A percentile compares a stretch with the other conserved stretches of the same genome.
Conservation (phyloP, 129 eudicot species). For the Cynara cardunculus region DNA sequence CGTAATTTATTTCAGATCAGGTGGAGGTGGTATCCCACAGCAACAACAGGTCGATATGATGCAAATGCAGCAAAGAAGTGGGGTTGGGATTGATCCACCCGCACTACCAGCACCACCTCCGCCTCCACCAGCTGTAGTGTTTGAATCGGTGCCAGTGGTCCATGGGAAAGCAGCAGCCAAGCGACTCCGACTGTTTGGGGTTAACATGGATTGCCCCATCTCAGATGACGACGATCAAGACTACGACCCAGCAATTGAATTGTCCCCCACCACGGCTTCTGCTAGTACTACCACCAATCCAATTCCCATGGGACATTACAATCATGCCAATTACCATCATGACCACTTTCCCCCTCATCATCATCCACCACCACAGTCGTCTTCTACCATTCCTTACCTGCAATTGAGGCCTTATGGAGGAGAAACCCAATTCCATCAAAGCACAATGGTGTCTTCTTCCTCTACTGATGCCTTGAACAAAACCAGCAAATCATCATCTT, state of each 20-base stretch:
- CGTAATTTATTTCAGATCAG: constrained; percentile 50
- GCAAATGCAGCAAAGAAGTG: constrained; percentile 34
- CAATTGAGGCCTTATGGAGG: constrained; percentile 47
- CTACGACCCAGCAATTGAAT: constrained; percentile 27
- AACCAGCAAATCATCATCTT: constrained; percentile 28
- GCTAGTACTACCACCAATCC: background rate
- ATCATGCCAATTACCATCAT: constrained; percentile 16
- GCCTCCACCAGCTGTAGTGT: constrained; percentile 36
- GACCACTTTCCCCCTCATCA: background rate
- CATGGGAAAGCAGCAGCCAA: constrained; percentile 90
- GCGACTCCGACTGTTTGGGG: constrained; percentile 81
- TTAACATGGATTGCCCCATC: constrained; percentile 91
- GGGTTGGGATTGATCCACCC: constrained; percentile 26
- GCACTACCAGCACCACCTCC: background rate
- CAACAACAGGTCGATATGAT: constrained; percentile 35
- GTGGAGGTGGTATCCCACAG: constrained; percentile 26
- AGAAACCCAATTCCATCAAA: constrained; percentile 20
- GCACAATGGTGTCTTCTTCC: constrained; percentile 22
- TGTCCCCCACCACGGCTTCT: constrained; percentile 32
- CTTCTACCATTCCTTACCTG: constrained; percentile 48
- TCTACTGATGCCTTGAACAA: constrained; percentile 25
- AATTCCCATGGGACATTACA: constrained; percentile 2
- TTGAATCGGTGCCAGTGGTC: constrained; percentile 92
- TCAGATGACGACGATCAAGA: constrained; percentile 46
- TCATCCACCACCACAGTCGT: constrained; percentile 15